Evolutionary conservation across 192 early-diverging fungal genomes (phyloP).

Genomic region (Lobulomyces angularis): DNA sequence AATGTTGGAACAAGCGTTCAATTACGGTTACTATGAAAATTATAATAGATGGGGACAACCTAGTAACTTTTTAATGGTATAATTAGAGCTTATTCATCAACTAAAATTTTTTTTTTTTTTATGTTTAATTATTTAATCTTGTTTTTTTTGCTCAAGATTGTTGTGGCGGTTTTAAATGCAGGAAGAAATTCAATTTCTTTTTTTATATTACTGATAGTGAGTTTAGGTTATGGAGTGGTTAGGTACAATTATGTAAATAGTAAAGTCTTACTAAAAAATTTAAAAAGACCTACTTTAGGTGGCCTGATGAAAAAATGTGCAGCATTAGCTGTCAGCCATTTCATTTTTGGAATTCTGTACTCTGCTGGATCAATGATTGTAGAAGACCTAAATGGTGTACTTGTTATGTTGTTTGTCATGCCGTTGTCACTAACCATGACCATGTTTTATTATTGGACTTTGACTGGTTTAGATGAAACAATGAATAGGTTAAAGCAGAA

Average conservation of each 20-base stretch:
- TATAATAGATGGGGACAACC: slow-evolving; percentile 21
- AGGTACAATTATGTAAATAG: slow-evolving; percentile 31
- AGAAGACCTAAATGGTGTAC: slow-evolving; percentile 49
- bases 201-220: slow-evolving; percentile 90
- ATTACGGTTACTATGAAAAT: slow-evolving; percentile 51
- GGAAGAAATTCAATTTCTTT: slow-evolving; percentile 87
- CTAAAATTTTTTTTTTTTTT: background rate
- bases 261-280: background rate
- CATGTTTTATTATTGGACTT: slow-evolving; percentile 86
- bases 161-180: slow-evolving; percentile 72
- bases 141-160: slow-evolving; percentile 37
- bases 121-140: background rate
- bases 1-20: slow-evolving; percentile 82
- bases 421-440: slow-evolving; percentile 86
- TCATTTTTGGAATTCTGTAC: slow-evolving; percentile 80
- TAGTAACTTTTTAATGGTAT: slow-evolving; percentile 10
- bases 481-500: slow-evolving; percentile 62
- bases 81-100: slow-evolving; percentile 4
- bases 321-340: slow-evolving; percentile 64
- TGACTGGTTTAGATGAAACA: slow-evolving; percentile 67
- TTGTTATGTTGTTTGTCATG: slow-evolving; percentile 68
- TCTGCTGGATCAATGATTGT: slow-evolving; percentile 61
- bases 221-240: slow-evolving; percentile 93
- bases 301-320: slow-evolving; percentile 79
- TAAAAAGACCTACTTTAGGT: slow-evolving; percentile 67